Evolutionary conservation across 1,139 yeast genomes (phyloP), one percentile per base, ranked within the genome.

Genomic region (Taiozyma sp.): DNA sequence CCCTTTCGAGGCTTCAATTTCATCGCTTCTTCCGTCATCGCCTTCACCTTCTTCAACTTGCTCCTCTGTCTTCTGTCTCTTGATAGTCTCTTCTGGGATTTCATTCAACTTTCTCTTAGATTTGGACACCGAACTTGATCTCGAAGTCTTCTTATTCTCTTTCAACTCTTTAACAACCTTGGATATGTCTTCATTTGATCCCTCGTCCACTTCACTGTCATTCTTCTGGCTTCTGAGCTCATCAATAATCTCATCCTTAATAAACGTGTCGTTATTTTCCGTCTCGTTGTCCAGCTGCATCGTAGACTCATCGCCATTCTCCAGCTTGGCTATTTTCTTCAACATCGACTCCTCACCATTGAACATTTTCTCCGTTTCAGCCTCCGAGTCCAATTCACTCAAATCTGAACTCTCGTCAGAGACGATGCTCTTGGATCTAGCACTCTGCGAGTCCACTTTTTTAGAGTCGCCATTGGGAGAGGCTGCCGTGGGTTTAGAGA

Each of bases 281-380:
- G 27, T 38, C 16, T 43, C 30, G 9, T 16, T 27, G 23, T 41
- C 48, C 10, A 40, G 7, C 14, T 23, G 29, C 28, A 40, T 40
- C 28, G 43, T 40, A 16, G 43, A 40, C 16, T 41, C 46, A 1
- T 24, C 42, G 2, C 30, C 23, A 27, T 43, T 38, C 32, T 44
- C 51, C 19, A 41, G 43, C 52, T 47, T 63, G 16, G 71, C 74
- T 70, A 61, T 68, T 67, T 54, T 72, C 70, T 65, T 71, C 60
- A 68, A 72, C 61, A 65, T 79, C 16, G 73, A 68, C 32, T 64
- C 65, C 22, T 65, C 71, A 27, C 68, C 66, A 13, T 79, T 67
- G 60, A 82, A 89, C 85, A 86, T 81, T 57, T 79, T 81, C 63
- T 86, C 95, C 2, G 95, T 87, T 65, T 87, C 95, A 4, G 90